A percentile compares a stretch with the other conserved stretches of the same genome.
Evolutionary conservation across 768 basidiomycete genomes (phyloP).

Genomic region (Macrolepiota albuminosa): DNA sequence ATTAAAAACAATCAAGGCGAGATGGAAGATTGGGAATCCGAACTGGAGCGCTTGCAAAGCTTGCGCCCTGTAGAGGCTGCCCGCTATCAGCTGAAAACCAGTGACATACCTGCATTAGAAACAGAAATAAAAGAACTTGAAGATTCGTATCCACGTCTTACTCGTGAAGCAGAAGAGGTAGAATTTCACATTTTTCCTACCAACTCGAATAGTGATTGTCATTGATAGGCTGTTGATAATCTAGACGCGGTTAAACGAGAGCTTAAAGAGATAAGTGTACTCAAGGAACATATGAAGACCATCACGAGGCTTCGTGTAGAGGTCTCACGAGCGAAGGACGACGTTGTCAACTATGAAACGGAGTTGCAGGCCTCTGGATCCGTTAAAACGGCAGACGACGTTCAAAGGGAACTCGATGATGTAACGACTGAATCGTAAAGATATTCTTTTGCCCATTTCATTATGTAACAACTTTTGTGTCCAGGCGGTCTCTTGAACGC

Average conservation of each 20-base stretch:
- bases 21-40: conserved; percentile 54
- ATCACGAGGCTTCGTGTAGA: conserved; percentile 59
- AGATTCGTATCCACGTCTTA: conserved; percentile 46
- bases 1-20: conserved; percentile 41
- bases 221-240: conserved; percentile 45
- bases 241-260: conserved; percentile 53
- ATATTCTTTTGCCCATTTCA: not conserved
- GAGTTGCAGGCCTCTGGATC: conserved; percentile 71
- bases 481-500: conserved; percentile 61
- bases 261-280: conserved; percentile 49
- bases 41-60: conserved; percentile 50
- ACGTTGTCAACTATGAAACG: conserved; percentile 59
- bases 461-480: not conserved
- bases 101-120: conserved; percentile 67
- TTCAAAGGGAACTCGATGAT: conserved; percentile 70
- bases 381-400: conserved; percentile 78
- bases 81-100: conserved; percentile 46
- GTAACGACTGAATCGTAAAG: conserved; percentile 64
- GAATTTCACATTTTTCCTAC: conserved; percentile 11
- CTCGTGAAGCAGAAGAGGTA: conserved; percentile 59
- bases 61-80: conserved; percentile 54
- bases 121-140: conserved; percentile 56
- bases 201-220: conserved; percentile 2
- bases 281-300: conserved; percentile 59
- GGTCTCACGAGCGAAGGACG: conserved; percentile 51